These are phyloP conservation scores for Ganoderma sinense DNA, from an alignment of 1,284 basidiomycete species.

Conservation along the genomic window DNA sequence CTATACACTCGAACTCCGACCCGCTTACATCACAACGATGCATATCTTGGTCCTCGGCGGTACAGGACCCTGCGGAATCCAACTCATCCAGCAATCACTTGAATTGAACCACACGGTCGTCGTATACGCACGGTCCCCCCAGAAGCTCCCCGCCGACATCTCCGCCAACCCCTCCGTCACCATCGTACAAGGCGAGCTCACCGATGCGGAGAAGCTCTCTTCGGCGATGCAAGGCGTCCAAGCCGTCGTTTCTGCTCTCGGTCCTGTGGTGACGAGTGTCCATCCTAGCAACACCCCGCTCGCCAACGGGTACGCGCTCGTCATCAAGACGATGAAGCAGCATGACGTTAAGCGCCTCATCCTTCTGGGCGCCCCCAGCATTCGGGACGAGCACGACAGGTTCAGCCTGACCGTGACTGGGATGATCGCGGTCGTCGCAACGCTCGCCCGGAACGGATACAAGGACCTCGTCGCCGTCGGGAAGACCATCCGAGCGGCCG, in stretches of 20 bases:
- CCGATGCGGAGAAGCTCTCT: constrained; percentile 54
- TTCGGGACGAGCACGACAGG: constrained; percentile 65
- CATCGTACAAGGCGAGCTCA: constrained; percentile 62
- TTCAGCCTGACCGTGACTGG: constrained; percentile 55
- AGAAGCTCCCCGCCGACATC: constrained; percentile 64
- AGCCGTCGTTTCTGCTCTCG: constrained; percentile 70
- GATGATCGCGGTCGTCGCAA: constrained; percentile 49
- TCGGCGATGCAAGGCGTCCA: constrained; percentile 63
- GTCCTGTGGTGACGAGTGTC: constrained; percentile 51
- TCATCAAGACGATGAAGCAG: constrained; percentile 63
- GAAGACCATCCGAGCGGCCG: constrained; percentile 55
- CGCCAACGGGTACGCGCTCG: constrained; percentile 59
- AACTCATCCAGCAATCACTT: constrained; percentile 62
- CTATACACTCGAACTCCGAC: not conserved
- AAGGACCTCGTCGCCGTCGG: constrained; percentile 61
- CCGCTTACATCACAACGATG: constrained; percentile 22
- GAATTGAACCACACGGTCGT: constrained; percentile 54
- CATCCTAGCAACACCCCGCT: constrained; percentile 62
- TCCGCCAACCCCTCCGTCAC: constrained; percentile 51
- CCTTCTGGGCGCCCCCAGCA: constrained; percentile 69
- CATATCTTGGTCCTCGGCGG: constrained; percentile 53
- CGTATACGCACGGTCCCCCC: constrained; percentile 66
- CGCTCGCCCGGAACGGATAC: constrained; percentile 50
- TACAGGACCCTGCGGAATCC: constrained; percentile 65
- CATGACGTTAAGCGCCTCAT: constrained; percentile 64